Percentiles rank a stretch among this genome's conserved stretches.
These are phyloP conservation scores for Trichoderma simmonsii DNA, from an alignment of 2,329 filamentous ascomycete species.

Conservation along the genomic window DNA sequence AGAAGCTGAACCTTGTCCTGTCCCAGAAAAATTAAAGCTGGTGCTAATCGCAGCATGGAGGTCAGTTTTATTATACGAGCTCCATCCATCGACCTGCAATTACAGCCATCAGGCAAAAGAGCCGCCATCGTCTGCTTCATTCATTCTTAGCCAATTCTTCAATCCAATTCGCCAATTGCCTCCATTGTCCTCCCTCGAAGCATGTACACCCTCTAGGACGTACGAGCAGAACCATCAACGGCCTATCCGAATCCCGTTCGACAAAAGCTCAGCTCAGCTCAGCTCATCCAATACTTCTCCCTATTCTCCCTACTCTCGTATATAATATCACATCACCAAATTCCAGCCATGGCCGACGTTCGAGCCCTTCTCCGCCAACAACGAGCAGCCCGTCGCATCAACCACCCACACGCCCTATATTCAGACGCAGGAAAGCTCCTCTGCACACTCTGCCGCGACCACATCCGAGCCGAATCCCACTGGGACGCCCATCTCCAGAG, in stretches of 20 bases:
- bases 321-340: background rate
- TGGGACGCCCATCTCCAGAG: constrained; percentile 63
- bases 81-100: background rate
- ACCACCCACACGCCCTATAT: constrained; percentile 67
- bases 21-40: background rate
- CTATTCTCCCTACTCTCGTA: background rate
- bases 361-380: constrained; percentile 76
- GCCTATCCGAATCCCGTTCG: background rate
- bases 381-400: constrained; percentile 68
- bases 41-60: background rate
- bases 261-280: background rate
- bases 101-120: background rate
- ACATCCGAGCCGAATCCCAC: constrained; percentile 61
- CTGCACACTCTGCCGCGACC: constrained; percentile 64
- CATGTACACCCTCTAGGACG: background rate
- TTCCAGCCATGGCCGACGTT: constrained; percentile 66
- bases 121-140: background rate
- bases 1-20: background rate
- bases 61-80: background rate
- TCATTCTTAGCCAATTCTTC: background rate
- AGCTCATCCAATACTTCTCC: background rate
- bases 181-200: background rate
- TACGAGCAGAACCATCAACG: background rate
- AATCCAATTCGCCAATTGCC: background rate
- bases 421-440: constrained; percentile 64